Evolutionary conservation across 306 rosid genomes (phyloP).

Genomic region (Arachis stenosperma): DNA sequence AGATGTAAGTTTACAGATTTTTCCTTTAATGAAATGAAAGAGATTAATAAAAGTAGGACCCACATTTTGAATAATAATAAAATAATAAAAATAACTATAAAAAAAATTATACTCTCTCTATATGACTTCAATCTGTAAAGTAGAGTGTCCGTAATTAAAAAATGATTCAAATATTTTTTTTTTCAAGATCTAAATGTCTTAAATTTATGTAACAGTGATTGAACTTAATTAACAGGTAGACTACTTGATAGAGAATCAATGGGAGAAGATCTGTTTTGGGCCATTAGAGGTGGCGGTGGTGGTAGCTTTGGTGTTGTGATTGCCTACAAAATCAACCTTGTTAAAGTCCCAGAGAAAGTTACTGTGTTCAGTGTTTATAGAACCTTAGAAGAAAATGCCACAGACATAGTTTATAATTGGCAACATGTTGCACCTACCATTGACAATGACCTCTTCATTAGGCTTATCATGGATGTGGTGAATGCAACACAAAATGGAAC

Average conservation of each 20-base stretch:
- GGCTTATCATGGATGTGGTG: slow-evolving; percentile 45
- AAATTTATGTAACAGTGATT: no score
- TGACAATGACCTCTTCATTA: slow-evolving; percentile 52
- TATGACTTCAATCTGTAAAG: no score
- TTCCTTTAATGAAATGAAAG: no score
- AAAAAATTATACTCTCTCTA: no score
- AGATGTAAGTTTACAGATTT: no score
- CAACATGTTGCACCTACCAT: slow-evolving; percentile 55
- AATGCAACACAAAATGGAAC: slow-evolving; percentile 42
- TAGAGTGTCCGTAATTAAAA: no score
- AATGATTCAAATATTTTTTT: no score
- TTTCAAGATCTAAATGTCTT: no score
- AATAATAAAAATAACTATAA: no score
- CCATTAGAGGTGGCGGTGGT: slow-evolving; percentile 83
- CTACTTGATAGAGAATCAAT: slow-evolving; percentile 60
- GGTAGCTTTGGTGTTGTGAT: slow-evolving; percentile 70
- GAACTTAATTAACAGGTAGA: not conserved
- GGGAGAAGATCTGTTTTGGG: slow-evolving; percentile 91
- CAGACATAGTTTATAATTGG: slow-evolving; percentile 65
- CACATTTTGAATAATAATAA: no score
- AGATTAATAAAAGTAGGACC: no score
- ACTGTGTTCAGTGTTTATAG: slow-evolving; percentile 58
- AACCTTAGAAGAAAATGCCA: slow-evolving; percentile 63
- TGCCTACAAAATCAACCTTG: slow-evolving; percentile 66
- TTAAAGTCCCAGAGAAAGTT: slow-evolving; percentile 59